Base-by-base conservation (phyloP, 1,284 basidiomycete species). In the Heterobasidion occidentale region DNA sequence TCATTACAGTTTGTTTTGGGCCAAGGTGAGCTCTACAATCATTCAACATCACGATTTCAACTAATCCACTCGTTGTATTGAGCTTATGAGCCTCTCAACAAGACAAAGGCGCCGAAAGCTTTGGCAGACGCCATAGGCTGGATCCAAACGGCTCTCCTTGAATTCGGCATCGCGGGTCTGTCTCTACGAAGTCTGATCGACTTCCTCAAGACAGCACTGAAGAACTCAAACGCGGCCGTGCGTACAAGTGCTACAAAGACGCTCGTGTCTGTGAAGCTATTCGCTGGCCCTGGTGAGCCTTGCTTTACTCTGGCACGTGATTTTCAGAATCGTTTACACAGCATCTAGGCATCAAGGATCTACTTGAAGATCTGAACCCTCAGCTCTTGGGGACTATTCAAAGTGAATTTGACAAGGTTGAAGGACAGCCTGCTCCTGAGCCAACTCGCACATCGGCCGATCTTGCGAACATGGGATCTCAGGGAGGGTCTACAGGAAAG, bases 101-200 rank as follows among this genome's bases (percentile, higher is more conserved):
- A 94, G 70, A 93, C 94, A 68, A 99, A 99, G 70, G 97, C 97
- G 0, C 96, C 96, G 0, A 99, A 99, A 72, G 93, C 95, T 34
- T 81, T 98, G 44, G 94, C 95, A 0, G 97, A 99, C 68, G 88
- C 94, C 0, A 71, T 98, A 50, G 73, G 79, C 19, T 99, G 96
- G 94, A 83, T 98, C 57, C 94, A 96, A 59, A 81, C 86, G 56
- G 86, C 90, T 11, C 71, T 99, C 34, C 79, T 78, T n/a, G 97
- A 98, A 57, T 99, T 99, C 68, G 97, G 97, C 35, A 90, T 94
- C 55, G 79, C 82, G 15, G 96, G 95, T 9, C 70, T 99, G 15
- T 86, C 92, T 1, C 77, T 99, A 49, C 83, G 91, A 54, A 83
- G 78, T 58, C 74, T 99, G 38, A 94, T 99, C 58, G 92, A 96